Evolutionary conservation across 208 protist species (phyloP).

Genomic region (Angomonas deanei): DNA sequence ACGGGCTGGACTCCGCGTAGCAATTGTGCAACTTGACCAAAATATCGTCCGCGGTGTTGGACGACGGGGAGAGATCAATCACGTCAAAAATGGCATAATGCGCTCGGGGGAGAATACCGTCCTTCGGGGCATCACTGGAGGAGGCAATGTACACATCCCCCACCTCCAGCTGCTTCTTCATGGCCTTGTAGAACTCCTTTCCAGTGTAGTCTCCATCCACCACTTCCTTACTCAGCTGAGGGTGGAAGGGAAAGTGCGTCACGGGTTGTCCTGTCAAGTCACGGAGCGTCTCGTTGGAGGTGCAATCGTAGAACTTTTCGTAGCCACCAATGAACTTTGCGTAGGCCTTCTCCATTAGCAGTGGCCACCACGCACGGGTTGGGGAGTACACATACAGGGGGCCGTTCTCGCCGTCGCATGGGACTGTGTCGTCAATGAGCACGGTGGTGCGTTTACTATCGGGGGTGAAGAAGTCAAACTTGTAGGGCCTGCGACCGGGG

Average conservation of each 20-base stretch:
- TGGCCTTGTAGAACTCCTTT: slow-evolving; percentile 54
- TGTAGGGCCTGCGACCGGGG: slow-evolving; percentile 55
- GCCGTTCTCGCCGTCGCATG: slow-evolving; percentile 27
- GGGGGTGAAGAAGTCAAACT: slow-evolving; percentile 77
- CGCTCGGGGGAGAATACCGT: slow-evolving; percentile 71
- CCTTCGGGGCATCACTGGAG: slow-evolving; percentile 28
- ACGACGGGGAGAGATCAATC: slow-evolving; percentile 41
- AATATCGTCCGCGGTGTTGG: slow-evolving; percentile 37
- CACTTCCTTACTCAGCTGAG: slow-evolving; percentile 47
- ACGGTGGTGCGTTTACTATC: slow-evolving; percentile 69
- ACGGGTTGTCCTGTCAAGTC: slow-evolving; percentile 85
- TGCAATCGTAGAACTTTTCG: slow-evolving; percentile 68
- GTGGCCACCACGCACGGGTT: slow-evolving; percentile 52
- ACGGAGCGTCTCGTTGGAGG: slow-evolving; percentile 74
- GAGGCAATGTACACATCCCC: slow-evolving; percentile 75
- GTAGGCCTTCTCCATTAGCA: slow-evolving; percentile 89
- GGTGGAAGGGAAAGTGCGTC: slow-evolving; percentile 63
- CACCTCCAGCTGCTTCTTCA: slow-evolving; percentile 39
- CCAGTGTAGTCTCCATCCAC: slow-evolving; percentile 52
- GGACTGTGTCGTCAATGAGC: slow-evolving; percentile 76
- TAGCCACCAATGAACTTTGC: slow-evolving; percentile 89
- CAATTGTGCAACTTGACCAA: slow-evolving; percentile 76
- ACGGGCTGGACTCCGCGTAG: slow-evolving; percentile 26
- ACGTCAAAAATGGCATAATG: slow-evolving; percentile 68
- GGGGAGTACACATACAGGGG: slow-evolving; percentile 62